Conservation (phyloP, 1,284 basidiomycete species). For the Mycena citricolor region DNA sequence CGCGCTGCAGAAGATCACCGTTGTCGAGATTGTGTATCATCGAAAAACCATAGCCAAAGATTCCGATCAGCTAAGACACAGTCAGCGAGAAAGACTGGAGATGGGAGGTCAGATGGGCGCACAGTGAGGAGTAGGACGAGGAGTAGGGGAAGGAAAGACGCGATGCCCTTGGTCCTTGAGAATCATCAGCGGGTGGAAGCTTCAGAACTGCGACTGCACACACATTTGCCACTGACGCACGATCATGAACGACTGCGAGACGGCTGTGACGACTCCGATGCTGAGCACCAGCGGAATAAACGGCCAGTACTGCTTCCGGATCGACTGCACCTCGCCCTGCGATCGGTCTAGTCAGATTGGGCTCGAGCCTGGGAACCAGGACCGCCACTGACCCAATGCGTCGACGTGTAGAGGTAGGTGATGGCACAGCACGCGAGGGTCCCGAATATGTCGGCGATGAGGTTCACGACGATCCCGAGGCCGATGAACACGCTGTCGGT, state of each 20-base stretch:
- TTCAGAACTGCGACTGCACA: neutral
- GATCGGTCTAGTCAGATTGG: neutral
- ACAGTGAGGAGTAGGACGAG: constrained; percentile 7
- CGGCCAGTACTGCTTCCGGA: constrained; percentile 9
- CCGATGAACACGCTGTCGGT: constrained; percentile 14
- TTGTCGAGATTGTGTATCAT: neutral
- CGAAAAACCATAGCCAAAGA: constrained; percentile 9
- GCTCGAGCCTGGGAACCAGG: too few relatives aligned
- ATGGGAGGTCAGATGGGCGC: neutral
- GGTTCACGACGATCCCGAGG: constrained; percentile 10
- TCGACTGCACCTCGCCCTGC: constrained; percentile 8
- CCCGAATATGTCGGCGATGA: constrained; percentile 9
- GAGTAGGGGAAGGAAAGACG: constrained; percentile 7
- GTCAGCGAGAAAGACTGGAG: neutral
- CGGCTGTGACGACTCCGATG: constrained; percentile 3
- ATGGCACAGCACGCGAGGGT: constrained; percentile 14
- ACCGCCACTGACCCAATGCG: constrained; percentile 9
- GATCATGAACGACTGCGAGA: constrained; percentile 21
- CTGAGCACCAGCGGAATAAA: constrained; percentile 7
- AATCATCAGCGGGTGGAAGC: neutral
- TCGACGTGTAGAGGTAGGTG: constrained; percentile 5
- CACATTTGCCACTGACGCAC: constrained; percentile 16
- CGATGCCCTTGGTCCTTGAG: constrained; percentile 10
- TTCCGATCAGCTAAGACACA: constrained; percentile 9
- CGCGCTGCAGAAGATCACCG: neutral